A percentile compares a stretch with the other conserved stretches of the same genome.
Evolutionary conservation across 805 yeast genomes (phyloP).

Genomic region (Zygosaccharomyces bailii): DNA sequence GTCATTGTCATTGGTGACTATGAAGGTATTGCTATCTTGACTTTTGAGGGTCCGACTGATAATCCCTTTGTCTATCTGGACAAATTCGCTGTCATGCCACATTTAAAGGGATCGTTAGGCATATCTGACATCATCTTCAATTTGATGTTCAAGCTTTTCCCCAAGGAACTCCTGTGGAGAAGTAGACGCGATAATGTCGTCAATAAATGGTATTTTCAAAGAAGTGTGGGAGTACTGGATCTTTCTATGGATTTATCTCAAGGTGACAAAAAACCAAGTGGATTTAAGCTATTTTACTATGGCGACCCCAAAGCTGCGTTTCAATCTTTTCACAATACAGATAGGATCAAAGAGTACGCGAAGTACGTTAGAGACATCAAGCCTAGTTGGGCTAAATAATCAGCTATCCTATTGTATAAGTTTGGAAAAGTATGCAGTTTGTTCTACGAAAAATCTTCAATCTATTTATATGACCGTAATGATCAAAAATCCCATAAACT

Average conservation of each 20-base stretch:
- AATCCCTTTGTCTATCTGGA: constrained; percentile 72
- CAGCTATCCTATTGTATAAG: not conserved
- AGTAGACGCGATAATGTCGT: constrained; percentile 85
- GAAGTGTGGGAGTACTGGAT: constrained; percentile 68
- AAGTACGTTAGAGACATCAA: constrained; percentile 34
- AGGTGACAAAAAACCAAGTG: constrained; percentile 35
- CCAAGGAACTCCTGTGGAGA: constrained; percentile 81
- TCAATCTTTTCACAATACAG: constrained; percentile 15
- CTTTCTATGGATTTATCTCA: constrained; percentile 38
- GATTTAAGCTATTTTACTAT: constrained; percentile 41
- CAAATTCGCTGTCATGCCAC: constrained; percentile 84
- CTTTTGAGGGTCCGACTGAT: constrained; percentile 59
- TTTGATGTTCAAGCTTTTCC: constrained; percentile 62
- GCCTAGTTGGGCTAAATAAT: constrained; percentile 35
- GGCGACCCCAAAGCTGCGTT: constrained; percentile 35
- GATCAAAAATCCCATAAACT: not conserved
- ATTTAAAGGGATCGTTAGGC: constrained; percentile 86
- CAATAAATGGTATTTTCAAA: constrained; percentile 95
- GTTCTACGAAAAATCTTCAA: not conserved
- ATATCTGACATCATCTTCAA: constrained; percentile 92
- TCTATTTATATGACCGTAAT: not conserved
- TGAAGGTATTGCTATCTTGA: constrained; percentile 91
- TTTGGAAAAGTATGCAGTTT: not conserved
- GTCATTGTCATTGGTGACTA: constrained; percentile 88
- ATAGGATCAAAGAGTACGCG: constrained; percentile 28